Conservation (phyloP, 2,329 filamentous ascomycete species). For the Dothidotthia symphoricarpi region DNA sequence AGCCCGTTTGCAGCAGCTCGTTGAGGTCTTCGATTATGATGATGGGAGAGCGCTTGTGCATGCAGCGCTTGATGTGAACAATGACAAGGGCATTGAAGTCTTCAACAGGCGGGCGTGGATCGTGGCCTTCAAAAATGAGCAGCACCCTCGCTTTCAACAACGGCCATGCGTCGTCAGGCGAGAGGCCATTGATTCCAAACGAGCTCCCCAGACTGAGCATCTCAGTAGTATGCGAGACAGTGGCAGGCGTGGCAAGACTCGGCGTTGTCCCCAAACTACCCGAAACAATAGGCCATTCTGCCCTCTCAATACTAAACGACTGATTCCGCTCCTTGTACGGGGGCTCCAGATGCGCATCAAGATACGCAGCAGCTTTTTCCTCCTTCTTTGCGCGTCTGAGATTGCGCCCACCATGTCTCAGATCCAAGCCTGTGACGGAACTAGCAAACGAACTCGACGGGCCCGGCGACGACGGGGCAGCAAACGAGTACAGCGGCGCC, state of each 20-base stretch:
- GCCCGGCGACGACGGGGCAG: constrained; percentile 68
- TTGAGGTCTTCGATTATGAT: constrained; percentile 73
- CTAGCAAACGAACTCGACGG: constrained; percentile 71
- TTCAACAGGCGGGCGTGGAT: constrained; percentile 75
- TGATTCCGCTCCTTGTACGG: constrained; percentile 37
- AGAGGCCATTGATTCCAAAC: constrained; percentile 51
- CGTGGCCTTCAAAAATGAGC: constrained; percentile 78
- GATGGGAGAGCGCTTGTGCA: constrained; percentile 69
- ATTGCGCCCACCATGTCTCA: constrained; percentile 73
- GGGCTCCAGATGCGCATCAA: constrained; percentile 35
- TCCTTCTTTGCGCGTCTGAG: constrained; percentile 70
- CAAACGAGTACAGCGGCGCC: constrained; percentile 76
- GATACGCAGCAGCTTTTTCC: constrained; percentile 48
- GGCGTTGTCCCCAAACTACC: constrained; percentile 27
- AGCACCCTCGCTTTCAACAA: constrained; percentile 73
- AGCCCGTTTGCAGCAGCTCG: constrained; percentile 76
- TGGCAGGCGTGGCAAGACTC: constrained; percentile 22
- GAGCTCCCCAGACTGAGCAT: constrained; percentile 47
- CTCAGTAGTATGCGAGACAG: constrained; percentile 37
- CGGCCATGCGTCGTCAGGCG: constrained; percentile 76
- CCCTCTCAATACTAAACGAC: constrained; percentile 41
- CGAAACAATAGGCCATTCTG: constrained; percentile 38
- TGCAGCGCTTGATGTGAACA: constrained; percentile 74
- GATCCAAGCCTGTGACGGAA: constrained; percentile 75
- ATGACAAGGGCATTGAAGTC: constrained; percentile 79